Conservation (phyloP, 2,329 filamentous ascomycete species). For the Scytalidium sp. region DNA sequence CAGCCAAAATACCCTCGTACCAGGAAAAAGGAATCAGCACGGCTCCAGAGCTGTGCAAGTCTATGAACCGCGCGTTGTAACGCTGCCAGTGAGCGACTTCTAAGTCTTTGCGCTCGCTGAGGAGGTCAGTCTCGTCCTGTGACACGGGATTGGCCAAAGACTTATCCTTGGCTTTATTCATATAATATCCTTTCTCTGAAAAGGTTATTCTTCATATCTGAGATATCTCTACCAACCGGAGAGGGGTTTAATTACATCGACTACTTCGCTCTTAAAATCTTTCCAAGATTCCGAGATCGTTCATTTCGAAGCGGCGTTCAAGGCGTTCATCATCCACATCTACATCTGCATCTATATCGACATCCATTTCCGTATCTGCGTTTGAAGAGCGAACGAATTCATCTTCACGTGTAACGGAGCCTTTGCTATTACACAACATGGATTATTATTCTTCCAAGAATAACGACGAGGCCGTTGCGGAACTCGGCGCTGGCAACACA, state of each 20-base stretch:
- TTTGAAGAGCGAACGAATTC: not conserved
- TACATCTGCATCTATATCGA: not conserved
- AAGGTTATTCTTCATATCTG: too few relatives aligned
- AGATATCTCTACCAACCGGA: too few relatives aligned
- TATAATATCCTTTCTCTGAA: too few relatives aligned
- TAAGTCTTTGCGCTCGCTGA: constrained; percentile 5
- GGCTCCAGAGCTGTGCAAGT: not conserved
- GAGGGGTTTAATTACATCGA: too few relatives aligned
- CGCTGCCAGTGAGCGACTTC: constrained; percentile 3
- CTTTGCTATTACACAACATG: not conserved
- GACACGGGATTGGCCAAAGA: not conserved
- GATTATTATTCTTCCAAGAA: not conserved
- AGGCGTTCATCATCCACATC: not conserved
- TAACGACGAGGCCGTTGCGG: not conserved
- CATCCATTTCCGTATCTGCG: not conserved
- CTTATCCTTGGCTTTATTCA: not conserved
- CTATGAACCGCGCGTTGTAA: not conserved
- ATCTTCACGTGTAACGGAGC: not conserved
- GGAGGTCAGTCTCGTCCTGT: not conserved
- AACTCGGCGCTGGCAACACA: not conserved
- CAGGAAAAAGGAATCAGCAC: not conserved
- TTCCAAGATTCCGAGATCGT: not conserved
- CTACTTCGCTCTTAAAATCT: too few relatives aligned
- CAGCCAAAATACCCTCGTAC: not conserved
- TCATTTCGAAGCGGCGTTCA: not conserved